Evolutionary conservation across 148 eudicot species (phyloP).

Genomic region (Rhododendron ferrugineum): DNA sequence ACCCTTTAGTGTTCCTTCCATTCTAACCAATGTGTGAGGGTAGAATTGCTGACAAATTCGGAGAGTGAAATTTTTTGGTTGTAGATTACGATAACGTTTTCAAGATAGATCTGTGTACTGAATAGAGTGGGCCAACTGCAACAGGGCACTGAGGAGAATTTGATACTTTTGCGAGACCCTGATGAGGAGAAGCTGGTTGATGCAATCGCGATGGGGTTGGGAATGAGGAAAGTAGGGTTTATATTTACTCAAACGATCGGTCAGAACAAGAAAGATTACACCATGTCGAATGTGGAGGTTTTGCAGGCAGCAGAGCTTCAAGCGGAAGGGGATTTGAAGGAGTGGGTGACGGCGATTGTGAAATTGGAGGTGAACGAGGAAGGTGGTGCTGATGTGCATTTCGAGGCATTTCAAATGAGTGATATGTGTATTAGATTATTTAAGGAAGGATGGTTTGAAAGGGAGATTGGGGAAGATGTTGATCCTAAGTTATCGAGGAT

Average conservation of each 20-base stretch:
- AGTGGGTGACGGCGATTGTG: constrained; percentile 96
- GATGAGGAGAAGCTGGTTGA: constrained; percentile 85
- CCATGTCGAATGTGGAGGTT: constrained; percentile 72
- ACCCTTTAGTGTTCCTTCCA: not conserved
- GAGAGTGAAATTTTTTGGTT: not conserved
- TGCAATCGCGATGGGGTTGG: constrained; percentile 72
- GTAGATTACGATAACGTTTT: not conserved
- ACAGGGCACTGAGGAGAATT: constrained; percentile 59
- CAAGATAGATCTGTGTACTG: not conserved
- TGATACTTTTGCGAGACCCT: constrained; percentile 55
- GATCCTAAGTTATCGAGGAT: constrained; percentile 86
- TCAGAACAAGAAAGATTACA: constrained; percentile 69
- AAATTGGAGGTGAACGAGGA: constrained; percentile 88
- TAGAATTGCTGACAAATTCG: not conserved
- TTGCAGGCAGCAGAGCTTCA: constrained; percentile 85
- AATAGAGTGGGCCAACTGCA: not conserved
- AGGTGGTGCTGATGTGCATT: constrained; percentile 82
- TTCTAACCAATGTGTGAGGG: not conserved
- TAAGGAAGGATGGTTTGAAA: constrained; percentile 85
- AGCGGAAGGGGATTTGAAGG: constrained; percentile 71
- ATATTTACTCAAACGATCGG: constrained; percentile 82
- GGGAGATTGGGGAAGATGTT: constrained; percentile 36
- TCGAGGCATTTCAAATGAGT: constrained; percentile 99
- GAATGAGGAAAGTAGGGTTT: constrained; percentile 91
- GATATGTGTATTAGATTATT: constrained; percentile 87